Conservation (phyloP, 2,329 filamentous ascomycete genomes). For the Anthostomella pinea region DNA sequence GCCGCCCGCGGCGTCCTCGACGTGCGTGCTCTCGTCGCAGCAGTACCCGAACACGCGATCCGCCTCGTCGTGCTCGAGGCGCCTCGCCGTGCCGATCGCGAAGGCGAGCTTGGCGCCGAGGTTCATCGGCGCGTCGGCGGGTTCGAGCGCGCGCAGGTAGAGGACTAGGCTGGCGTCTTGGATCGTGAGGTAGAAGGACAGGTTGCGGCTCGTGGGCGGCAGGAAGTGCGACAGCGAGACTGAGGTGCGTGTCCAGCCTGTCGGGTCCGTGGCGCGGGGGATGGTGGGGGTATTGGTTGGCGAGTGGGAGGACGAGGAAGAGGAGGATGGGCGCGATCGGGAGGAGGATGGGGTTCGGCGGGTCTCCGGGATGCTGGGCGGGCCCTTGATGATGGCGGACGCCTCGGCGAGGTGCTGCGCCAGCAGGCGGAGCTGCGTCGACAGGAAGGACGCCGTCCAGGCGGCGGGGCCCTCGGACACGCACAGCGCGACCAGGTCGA, state of each 20-base stretch:
- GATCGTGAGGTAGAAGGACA: slow-evolving; percentile 74
- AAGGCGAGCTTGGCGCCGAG: slow-evolving; percentile 66
- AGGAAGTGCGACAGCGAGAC: slow-evolving; percentile 28
- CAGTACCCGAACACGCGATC: slow-evolving; percentile 69
- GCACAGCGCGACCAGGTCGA: slow-evolving; percentile 79
- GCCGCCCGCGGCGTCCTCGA: slow-evolving; percentile 5
- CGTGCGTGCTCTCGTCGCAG: neutral
- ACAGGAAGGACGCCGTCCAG: slow-evolving; percentile 51
- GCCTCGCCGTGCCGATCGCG: slow-evolving; percentile 63
- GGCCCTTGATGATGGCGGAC: slow-evolving; percentile 54
- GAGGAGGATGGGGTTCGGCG: neutral
- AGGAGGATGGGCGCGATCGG: neutral
- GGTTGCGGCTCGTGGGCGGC: slow-evolving; percentile 50
- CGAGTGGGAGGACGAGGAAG: neutral
- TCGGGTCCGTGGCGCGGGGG: slow-evolving; percentile 6
- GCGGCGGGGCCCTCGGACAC: slow-evolving; percentile 53
- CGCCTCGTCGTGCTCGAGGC: slow-evolving; percentile 75
- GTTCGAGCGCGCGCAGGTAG: slow-evolving; percentile 66
- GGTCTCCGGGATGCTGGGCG: slow-evolving; percentile 31
- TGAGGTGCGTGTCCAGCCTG: slow-evolving; percentile 30
- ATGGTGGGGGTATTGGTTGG: neutral
- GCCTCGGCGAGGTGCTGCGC: slow-evolving; percentile 53
- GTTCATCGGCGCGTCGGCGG: slow-evolving; percentile 59
- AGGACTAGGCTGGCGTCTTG: slow-evolving; percentile 69
- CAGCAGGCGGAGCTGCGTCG: slow-evolving; percentile 55